These are phyloP conservation scores for Intubia oerlemansii DNA, from an alignment of 2,329 filamentous ascomycete species.

Conservation along the genomic window DNA sequence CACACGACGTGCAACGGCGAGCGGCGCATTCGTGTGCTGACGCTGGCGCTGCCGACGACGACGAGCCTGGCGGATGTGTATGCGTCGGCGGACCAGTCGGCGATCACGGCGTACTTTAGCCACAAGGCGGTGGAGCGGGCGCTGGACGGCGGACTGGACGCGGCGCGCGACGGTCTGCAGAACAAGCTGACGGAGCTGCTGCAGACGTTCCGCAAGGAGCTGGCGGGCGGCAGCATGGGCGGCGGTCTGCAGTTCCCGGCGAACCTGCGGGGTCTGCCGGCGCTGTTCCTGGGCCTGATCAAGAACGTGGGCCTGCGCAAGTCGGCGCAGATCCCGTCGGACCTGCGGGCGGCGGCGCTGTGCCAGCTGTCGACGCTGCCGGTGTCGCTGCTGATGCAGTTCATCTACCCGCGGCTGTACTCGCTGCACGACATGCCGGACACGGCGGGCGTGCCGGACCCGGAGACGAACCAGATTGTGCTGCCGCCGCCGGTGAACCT, in stretches of 20 bases:
- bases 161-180: slow-evolving; percentile 76
- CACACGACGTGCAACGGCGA: slow-evolving; percentile 98
- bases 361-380: slow-evolving; percentile 88
- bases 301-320: slow-evolving; percentile 91
- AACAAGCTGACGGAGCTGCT: slow-evolving; percentile 82
- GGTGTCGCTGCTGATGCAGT: slow-evolving; percentile 74
- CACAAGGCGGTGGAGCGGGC: slow-evolving; percentile 93
- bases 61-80: slow-evolving; percentile 80
- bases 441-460: slow-evolving; percentile 66
- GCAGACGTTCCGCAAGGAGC: slow-evolving; percentile 90
- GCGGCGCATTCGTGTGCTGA: slow-evolving; percentile 84
- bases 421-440: slow-evolving; percentile 94
- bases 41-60: slow-evolving; percentile 79
- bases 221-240: slow-evolving; percentile 88
- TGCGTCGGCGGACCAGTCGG: slow-evolving; percentile 82
- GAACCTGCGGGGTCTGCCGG: slow-evolving; percentile 71
- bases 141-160: slow-evolving; percentile 60
- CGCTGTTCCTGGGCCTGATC: slow-evolving; percentile 82
- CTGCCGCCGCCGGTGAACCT: slow-evolving; percentile 72
- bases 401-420: slow-evolving; percentile 73
- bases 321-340: slow-evolving; percentile 81
- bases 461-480: slow-evolving; percentile 69
- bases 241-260: slow-evolving; percentile 86
- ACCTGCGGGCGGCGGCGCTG: slow-evolving; percentile 80
- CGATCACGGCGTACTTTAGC: slow-evolving; percentile 83